phyloP scores from a whole-genome alignment of 306 rosid species.

The Prunus kanzakura region DNA sequence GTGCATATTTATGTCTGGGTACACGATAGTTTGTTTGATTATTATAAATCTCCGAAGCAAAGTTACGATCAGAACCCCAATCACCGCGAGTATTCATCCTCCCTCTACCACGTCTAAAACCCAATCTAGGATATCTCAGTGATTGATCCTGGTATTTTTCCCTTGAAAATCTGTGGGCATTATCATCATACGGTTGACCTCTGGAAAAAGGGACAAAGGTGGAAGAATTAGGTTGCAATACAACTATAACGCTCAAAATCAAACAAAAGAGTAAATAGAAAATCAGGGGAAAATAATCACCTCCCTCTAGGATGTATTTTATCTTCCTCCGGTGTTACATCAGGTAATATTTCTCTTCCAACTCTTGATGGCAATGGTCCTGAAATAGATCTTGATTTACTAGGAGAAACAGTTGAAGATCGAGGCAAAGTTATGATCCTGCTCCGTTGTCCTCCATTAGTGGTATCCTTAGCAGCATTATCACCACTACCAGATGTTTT shows the following conservation, averaged over 20 bases:
- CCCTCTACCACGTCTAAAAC: slow-evolving; percentile 72
- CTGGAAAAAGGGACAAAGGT: slow-evolving; percentile 43
- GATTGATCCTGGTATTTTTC: slow-evolving; percentile 68
- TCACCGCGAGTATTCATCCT: slow-evolving; percentile 48
- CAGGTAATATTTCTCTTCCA: slow-evolving; percentile 55
- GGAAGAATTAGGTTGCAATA: slow-evolving; percentile 13
- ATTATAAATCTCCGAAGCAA: slow-evolving; percentile 54
- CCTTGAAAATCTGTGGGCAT: slow-evolving; percentile 52
- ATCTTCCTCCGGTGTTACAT: slow-evolving; percentile 41
- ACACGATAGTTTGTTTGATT: slow-evolving; percentile 58
- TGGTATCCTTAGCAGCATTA: slow-evolving; percentile 45
- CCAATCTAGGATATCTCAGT: slow-evolving; percentile 57
- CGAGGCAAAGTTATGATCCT: slow-evolving; percentile 67
- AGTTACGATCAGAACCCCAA: slow-evolving; percentile 64
- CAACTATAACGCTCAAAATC: neutral
- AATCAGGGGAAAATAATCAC: slow-evolving; percentile 39
- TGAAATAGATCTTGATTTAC: slow-evolving; percentile 49
- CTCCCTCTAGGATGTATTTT: slow-evolving; percentile 64
- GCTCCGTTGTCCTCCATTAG: slow-evolving; percentile 50
- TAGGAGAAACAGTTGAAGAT: slow-evolving; percentile 52
- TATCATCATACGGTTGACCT: slow-evolving; percentile 55
- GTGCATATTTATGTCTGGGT: slow-evolving; percentile 62
- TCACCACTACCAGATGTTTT: slow-evolving; percentile 45
- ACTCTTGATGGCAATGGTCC: slow-evolving; percentile 41
- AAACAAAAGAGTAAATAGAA: neutral